Evolutionary conservation across 225 moss, liverwort and hornwort species (phyloP), one percentile per base, ranked within the genome.

Genomic region (Marchantia polymorpha): DNA sequence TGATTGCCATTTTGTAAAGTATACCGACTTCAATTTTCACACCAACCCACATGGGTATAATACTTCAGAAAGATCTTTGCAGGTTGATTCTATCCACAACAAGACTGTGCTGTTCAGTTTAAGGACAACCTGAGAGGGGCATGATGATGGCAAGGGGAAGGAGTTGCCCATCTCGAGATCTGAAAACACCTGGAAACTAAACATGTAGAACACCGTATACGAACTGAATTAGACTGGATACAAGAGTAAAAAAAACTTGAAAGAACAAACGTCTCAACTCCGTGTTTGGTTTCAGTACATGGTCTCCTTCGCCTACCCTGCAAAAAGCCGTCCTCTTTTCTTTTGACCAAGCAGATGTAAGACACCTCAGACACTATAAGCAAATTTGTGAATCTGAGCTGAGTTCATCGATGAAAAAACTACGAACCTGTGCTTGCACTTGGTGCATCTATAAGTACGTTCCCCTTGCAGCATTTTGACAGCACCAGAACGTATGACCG

Each of bases 381-480:
- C n/a, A 5, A 23, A 49, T 50, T 15, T 3, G 39, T 11, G 71
- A 71, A 51, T 12, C 71, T 61, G 8, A 23, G n/a, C 22, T 61
- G 8, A 23, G n/a, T 6, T 58, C 61, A 6, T 22, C 22, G 14
- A 1, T 22, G 61, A 7, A 22, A 23, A 23, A 61, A 0, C 22
- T 22, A 61, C 50, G 19, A 79, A 96, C 97, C 91, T 93, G 83
- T 92, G 83, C 83, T 89, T 95, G 88, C 97, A 99, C 81, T 95
- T 99, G 68, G 81, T 84, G 83, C 97, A 99, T 84, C 91, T 91
- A 64, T 92, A 95, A 11, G 89, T 85, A 17, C 86, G 81, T 79
- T 93, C 91, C 73, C 92, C 92, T 83, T 99, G 92, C 25, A 95
- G 87, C 77, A 99, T 87, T 80, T 95, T 99, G n/a, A 95, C 91